Evolutionary conservation across 345 rosid species (phyloP).

Genomic region (Citrus mangshanensis): DNA sequence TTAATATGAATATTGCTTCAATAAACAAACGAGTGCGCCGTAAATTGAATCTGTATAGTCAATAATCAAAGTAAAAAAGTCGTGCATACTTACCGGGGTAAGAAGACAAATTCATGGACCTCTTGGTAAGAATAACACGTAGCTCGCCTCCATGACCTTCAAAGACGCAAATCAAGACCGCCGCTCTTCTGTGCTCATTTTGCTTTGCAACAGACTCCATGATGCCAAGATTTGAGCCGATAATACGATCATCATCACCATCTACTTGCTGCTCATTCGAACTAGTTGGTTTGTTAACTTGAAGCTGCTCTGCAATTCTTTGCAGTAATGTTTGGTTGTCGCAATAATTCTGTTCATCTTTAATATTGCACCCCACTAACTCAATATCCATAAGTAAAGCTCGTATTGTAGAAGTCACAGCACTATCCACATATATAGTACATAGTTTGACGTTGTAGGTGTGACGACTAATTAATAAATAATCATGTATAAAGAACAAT

Average conservation of each 20-base stretch:
- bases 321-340: conserved; percentile 11
- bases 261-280: not conserved
- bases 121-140: conserved; percentile 42
- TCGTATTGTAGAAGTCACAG: not conserved
- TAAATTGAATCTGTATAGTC: too few relatives aligned
- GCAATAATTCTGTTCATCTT: not conserved
- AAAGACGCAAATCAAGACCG: conserved; percentile 45
- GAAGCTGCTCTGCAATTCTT: conserved; percentile 26
- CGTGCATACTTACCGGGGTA: conserved; percentile 22
- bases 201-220: not conserved
- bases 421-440: too few relatives aligned
- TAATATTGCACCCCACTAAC: not conserved
- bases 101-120: conserved; percentile 38
- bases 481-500: not conserved
- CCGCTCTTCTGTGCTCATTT: conserved; percentile 22
- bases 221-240: not conserved
- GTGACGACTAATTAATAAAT: too few relatives aligned
- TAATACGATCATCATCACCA: not conserved
- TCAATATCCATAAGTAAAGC: not conserved
- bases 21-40: too few relatives aligned
- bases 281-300: not conserved
- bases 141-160: conserved; percentile 33
- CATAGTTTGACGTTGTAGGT: too few relatives aligned
- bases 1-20: too few relatives aligned
- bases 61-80: not conserved